A percentile compares a stretch with the other conserved stretches of the same genome.
These are phyloP conservation scores for Candida stauntonica DNA, from an alignment of 805 yeast genomes.

Conservation along the genomic window DNA sequence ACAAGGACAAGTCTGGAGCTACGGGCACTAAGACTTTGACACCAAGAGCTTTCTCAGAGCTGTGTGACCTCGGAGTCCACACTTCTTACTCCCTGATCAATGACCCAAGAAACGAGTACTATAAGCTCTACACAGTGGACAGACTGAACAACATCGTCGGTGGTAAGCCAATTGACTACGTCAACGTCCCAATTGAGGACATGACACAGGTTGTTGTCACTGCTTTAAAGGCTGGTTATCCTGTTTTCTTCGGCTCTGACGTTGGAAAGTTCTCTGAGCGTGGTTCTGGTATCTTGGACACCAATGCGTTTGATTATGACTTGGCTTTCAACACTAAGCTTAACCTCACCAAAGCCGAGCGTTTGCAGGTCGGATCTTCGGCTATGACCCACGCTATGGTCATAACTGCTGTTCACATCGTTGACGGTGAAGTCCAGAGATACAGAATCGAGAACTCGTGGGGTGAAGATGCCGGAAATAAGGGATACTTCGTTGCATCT, in stretches of 20 bases:
- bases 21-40: conserved; percentile 45
- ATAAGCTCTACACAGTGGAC: conserved; percentile 62
- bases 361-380: conserved; percentile 64
- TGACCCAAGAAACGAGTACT: conserved; percentile 73
- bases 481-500: conserved; percentile 65
- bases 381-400: conserved; percentile 89
- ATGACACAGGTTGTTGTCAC: conserved; percentile 58
- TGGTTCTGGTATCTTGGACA: conserved; percentile 70
- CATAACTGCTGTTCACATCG: conserved; percentile 73
- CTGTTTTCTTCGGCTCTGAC: conserved; percentile 85
- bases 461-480: conserved; percentile 61
- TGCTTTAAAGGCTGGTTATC: conserved; percentile 63
- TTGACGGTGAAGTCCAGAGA: conserved; percentile 56
- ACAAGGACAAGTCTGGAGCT: conserved; percentile 56
- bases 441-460: conserved; percentile 74
- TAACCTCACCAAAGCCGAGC: conserved; percentile 54
- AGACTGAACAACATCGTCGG: conserved; percentile 67
- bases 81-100: conserved; percentile 62
- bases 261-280: conserved; percentile 58
- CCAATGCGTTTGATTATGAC: conserved; percentile 60
- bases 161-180: conserved; percentile 62
- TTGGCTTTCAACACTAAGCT: conserved; percentile 50
- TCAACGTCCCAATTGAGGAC: conserved; percentile 55
- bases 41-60: conserved; percentile 59
- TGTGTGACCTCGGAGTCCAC: conserved; percentile 47